These are phyloP conservation scores for Mortierella sp. DNA, from an alignment of 371 early-diverging fungal genomes.

Conservation along the genomic window DNA sequence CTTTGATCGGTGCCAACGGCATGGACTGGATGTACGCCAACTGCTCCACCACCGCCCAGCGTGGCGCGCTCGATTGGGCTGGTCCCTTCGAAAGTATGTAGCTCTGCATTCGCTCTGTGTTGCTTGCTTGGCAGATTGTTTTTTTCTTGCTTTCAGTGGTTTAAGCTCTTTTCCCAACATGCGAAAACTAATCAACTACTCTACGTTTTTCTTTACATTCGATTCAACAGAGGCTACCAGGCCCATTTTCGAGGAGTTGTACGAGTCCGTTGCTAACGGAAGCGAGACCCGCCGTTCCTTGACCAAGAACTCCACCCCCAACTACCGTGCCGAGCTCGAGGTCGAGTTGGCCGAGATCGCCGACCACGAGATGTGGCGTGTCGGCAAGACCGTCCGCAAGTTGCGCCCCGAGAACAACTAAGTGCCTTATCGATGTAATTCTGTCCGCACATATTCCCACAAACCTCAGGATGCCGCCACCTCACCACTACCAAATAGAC, in stretches of 20 bases:
- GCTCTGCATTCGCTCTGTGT: too few species aligned
- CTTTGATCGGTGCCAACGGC: constrained; percentile 96
- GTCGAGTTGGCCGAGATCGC: constrained; percentile 90
- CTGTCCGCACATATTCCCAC: neutral
- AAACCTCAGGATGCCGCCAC: neutral
- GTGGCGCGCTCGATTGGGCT: constrained; percentile 97
- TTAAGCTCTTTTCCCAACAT: neutral
- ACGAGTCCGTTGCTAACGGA: constrained; percentile 90
- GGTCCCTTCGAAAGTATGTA: too few species aligned
- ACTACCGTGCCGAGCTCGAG: constrained; percentile 95
- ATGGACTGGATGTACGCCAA: constrained; percentile 98
- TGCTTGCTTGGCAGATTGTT: neutral
- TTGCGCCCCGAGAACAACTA: constrained; percentile 84
- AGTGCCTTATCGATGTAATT: neutral
- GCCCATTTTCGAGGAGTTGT: constrained; percentile 95
- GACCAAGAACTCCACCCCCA: constrained; percentile 88
- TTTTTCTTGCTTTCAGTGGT: neutral
- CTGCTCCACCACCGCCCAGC: constrained; percentile 96
- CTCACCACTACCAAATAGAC: neutral
- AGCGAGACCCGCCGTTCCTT: constrained; percentile 91
- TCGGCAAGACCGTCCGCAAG: constrained; percentile 92
- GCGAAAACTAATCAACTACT: neutral
- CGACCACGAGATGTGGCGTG: constrained; percentile 84
- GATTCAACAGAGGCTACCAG: constrained; percentile 63
- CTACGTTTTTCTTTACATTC: neutral